Conservation (phyloP, 768 basidiomycete species). For the Panellus pusillus region DNA sequence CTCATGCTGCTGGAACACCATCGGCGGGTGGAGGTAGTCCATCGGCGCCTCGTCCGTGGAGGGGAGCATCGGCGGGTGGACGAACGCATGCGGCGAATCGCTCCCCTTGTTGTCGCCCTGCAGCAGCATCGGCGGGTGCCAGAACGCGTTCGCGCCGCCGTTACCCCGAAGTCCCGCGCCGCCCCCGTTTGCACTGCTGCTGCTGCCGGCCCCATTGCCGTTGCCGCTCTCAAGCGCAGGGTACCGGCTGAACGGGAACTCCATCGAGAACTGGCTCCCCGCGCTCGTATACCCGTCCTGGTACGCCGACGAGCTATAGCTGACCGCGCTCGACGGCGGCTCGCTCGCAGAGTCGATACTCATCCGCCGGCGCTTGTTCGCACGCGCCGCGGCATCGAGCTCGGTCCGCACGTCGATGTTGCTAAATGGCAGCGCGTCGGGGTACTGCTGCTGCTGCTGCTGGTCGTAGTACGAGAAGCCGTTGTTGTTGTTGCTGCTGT, state of each 20-base stretch:
- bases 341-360: constrained; percentile 55
- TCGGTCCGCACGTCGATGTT: constrained; percentile 46
- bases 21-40: constrained; percentile 70
- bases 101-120: constrained; percentile 41
- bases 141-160: constrained; percentile 54
- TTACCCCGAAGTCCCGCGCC: constrained; percentile 52
- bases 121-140: constrained; percentile 77
- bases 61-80: constrained; percentile 73
- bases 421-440: constrained; percentile 57
- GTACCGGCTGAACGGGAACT: constrained; percentile 62
- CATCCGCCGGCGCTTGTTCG: constrained; percentile 71
- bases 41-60: constrained; percentile 60
- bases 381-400: constrained; percentile 46
- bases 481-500: constrained; percentile 32
- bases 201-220: neutral
- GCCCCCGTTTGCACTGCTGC: constrained; percentile 8
- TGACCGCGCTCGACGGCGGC: constrained; percentile 63
- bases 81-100: constrained; percentile 48
- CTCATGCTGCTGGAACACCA: constrained; percentile 50
- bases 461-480: constrained; percentile 42
- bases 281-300: constrained; percentile 60
- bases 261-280: constrained; percentile 56
- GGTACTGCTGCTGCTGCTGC: constrained; percentile 31
- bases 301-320: constrained; percentile 54
- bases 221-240: constrained; percentile 25